Conservation (phyloP, 129 eudicot species). For the Glebionis coronaria region DNA sequence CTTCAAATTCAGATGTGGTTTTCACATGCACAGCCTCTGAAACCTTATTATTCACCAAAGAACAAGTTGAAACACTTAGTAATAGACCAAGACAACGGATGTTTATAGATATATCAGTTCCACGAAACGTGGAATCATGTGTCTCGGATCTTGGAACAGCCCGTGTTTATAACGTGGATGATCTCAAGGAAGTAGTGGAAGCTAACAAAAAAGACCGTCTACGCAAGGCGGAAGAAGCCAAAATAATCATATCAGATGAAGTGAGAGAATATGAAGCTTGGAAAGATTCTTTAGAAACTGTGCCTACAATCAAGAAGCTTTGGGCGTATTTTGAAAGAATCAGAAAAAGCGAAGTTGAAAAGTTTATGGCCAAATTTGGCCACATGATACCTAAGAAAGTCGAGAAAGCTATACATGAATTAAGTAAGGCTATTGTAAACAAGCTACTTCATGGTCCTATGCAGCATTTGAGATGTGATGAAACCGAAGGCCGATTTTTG, state of each 20-base stretch:
- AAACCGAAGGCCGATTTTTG: constrained; percentile 43
- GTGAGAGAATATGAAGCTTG: constrained; percentile 67
- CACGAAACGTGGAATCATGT: constrained; percentile 70
- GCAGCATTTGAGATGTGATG: constrained; percentile 86
- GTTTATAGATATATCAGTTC: constrained; percentile 76
- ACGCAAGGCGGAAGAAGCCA: constrained; percentile 79
- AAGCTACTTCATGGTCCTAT: constrained; percentile 90
- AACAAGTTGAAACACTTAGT: constrained; percentile 41
- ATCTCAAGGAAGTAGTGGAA: constrained; percentile 70
- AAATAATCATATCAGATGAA: constrained; percentile 61
- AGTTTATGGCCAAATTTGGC: constrained; percentile 73
- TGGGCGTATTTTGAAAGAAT: constrained; percentile 75
- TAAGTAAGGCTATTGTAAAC: constrained; percentile 72
- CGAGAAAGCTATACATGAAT: constrained; percentile 66
- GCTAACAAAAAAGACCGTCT: constrained; percentile 78
- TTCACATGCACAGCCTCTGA: constrained; percentile 76
- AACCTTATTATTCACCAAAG: constrained; percentile 53
- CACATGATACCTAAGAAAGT: constrained; percentile 45
- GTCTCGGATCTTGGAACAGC: constrained; percentile 49
- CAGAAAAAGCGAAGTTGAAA: constrained; percentile 70
- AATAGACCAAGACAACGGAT: constrained; percentile 40
- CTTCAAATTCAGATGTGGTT: constrained; percentile 62
- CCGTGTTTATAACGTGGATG: constrained; percentile 76
- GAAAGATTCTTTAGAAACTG: constrained; percentile 93
- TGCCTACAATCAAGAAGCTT: constrained; percentile 84